These are phyloP conservation scores for Blastobotrys capitulatus DNA, from an alignment of 1,139 yeast species.

Conservation along the genomic window DNA sequence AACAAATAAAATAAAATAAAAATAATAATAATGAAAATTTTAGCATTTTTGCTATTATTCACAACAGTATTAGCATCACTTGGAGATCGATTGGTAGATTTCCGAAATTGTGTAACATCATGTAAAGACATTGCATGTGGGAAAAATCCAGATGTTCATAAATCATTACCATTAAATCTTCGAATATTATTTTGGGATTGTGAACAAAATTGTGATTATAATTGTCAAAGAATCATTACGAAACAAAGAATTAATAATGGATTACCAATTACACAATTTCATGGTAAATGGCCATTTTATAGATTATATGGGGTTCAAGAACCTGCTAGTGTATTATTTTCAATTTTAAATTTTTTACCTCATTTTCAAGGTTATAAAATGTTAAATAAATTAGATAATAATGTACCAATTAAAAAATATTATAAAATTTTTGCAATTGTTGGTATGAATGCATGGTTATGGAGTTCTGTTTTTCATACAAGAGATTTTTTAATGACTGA, in stretches of 20 bases:
- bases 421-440: slow-evolving; percentile 47
- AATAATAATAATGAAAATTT: not conserved
- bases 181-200: slow-evolving; percentile 70
- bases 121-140: slow-evolving; percentile 44
- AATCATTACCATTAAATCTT: slow-evolving; percentile 39
- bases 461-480: slow-evolving; percentile 80
- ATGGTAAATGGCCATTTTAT: slow-evolving; percentile 95
- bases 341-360: slow-evolving; percentile 72
- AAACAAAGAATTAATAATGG: slow-evolving; percentile 41
- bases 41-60: not conserved
- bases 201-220: slow-evolving; percentile 79
- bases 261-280: slow-evolving; percentile 70
- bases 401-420: slow-evolving; percentile 35
- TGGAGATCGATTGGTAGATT: slow-evolving; percentile 74
- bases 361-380: slow-evolving; percentile 56
- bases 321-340: slow-evolving; percentile 72
- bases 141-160: slow-evolving; percentile 12
- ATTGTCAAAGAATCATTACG: slow-evolving; percentile 77
- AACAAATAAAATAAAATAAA: no score
- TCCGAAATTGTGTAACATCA: slow-evolving; percentile 55
- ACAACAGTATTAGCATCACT: slow-evolving; percentile 46
- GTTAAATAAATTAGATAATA: slow-evolving; percentile 26
- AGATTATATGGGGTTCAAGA: slow-evolving; percentile 79
- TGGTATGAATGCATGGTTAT: slow-evolving; percentile 85
- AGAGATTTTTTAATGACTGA: slow-evolving; percentile 79